Percentiles rank a stretch among this genome's conserved stretches.
Evolutionary conservation across 108 stramenopile genomes (phyloP).

Genomic region (Mediolabrus comicus): DNA sequence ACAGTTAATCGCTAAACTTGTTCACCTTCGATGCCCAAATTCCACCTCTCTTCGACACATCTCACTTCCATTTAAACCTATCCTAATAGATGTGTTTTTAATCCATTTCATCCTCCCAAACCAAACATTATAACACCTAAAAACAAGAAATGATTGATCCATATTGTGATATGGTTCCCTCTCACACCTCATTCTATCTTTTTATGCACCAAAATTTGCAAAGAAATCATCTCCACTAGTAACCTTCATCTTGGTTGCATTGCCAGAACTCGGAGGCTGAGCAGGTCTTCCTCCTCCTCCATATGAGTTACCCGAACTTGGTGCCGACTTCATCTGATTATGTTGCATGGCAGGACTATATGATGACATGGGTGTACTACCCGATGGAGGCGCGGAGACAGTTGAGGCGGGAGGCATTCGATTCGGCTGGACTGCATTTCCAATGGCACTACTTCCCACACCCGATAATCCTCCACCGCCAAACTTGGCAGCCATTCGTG

Average conservation of each 20-base stretch:
- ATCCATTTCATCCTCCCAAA: too few relatives aligned
- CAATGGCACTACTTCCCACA: slow-evolving; percentile 25
- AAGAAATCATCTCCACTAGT: slow-evolving; percentile 74
- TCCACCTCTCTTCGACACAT: neutral
- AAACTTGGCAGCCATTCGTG: slow-evolving; percentile 84
- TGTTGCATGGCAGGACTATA: neutral
- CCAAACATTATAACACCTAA: too few relatives aligned
- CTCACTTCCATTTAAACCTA: too few relatives aligned
- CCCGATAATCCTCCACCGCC: slow-evolving; percentile 65
- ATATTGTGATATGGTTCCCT: too few relatives aligned
- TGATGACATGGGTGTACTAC: slow-evolving; percentile 2
- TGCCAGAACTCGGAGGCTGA: slow-evolving; percentile 25
- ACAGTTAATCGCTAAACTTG: too few relatives aligned
- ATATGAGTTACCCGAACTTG: slow-evolving; percentile 12
- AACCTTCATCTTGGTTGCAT: slow-evolving; percentile 45
- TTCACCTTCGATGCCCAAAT: too few relatives aligned
- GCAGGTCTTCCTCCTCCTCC: neutral
- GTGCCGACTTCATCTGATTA: slow-evolving; percentile 7
- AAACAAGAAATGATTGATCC: too few relatives aligned
- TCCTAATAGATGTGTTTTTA: too few relatives aligned
- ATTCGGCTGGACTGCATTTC: slow-evolving; percentile 23
- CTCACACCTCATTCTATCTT: neutral
- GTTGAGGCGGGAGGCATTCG: slow-evolving; percentile 13
- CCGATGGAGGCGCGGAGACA: slow-evolving; percentile 38
- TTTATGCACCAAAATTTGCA: slow-evolving; percentile 75